A percentile compares a stretch with the other conserved stretches of the same genome.
Conservation (phyloP, 139 green algal species). For the Coelastrella sp. region DNA sequence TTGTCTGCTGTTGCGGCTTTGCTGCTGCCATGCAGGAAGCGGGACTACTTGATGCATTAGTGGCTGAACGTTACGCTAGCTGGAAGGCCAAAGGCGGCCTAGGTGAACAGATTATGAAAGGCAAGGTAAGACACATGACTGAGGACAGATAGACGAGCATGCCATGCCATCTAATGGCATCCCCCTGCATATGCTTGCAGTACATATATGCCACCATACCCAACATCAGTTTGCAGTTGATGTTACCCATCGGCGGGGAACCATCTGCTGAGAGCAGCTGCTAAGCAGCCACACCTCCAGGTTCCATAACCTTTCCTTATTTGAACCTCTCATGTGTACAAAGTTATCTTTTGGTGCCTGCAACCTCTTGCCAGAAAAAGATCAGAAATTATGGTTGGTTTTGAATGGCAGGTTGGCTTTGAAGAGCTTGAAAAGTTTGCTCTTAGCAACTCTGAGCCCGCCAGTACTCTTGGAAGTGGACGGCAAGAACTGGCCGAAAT, state of each 20-base stretch:
- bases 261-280: no score
- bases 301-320: no score
- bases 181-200: not conserved
- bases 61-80: conserved; percentile 37
- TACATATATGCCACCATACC: no score
- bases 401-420: conserved; percentile 44
- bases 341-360: not conserved
- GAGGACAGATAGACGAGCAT: not conserved
- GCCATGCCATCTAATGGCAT: not conserved
- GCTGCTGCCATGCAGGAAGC: conserved; percentile 6
- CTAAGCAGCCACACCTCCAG: no score
- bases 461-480: conserved; percentile 39
- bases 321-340: no score
- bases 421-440: conserved; percentile 55
- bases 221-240: no score
- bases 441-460: conserved; percentile 48
- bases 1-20: not conserved
- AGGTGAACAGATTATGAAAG: conserved; percentile 52
- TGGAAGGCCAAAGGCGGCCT: conserved; percentile 41
- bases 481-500: conserved; percentile 62
- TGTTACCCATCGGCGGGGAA: no score
- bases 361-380: not conserved
- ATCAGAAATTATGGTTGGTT: not conserved
- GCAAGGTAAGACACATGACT: conserved; percentile 42
- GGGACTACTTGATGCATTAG: not conserved